Percentiles rank a stretch among this genome's conserved stretches.
Conservation (phyloP, 371 early-diverging fungal genomes). For the Rhizopus microsporus region DNA sequence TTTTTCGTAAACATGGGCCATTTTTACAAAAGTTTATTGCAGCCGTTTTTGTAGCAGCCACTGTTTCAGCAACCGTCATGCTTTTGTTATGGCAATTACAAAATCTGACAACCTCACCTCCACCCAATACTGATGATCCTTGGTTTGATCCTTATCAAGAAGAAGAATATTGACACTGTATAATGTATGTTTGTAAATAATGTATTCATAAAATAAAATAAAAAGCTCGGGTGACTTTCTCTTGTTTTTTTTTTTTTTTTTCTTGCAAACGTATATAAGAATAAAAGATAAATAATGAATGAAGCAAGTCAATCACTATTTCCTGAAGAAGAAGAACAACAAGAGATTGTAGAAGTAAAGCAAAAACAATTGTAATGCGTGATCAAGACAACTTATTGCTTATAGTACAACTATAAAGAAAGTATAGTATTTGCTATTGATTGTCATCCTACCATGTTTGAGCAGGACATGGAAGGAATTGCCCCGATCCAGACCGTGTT, state of each 20-base stretch:
- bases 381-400: not conserved
- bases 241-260: not conserved
- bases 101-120: constrained; percentile 30
- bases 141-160: constrained; percentile 1
- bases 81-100: constrained; percentile 39
- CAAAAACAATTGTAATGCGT: too few relatives aligned
- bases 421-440: constrained; percentile 70
- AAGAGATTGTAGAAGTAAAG: not conserved
- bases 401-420: constrained; percentile 36
- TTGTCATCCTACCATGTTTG: constrained; percentile 60
- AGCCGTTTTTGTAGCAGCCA: constrained; percentile 34
- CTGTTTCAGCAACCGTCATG: constrained; percentile 38
- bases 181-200: too few relatives aligned
- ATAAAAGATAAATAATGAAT: not conserved
- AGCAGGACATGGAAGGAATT: constrained; percentile 37
- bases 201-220: too few relatives aligned
- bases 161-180: not conserved
- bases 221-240: too few relatives aligned
- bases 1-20: constrained; percentile 18
- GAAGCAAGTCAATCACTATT: too few relatives aligned
- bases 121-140: constrained; percentile 17
- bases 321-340: not conserved
- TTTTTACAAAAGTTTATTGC: constrained; percentile 31
- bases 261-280: not conserved
- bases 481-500: constrained; percentile 54